Conservation (phyloP, 345 rosid genomes). For the Arabis alpina region DNA sequence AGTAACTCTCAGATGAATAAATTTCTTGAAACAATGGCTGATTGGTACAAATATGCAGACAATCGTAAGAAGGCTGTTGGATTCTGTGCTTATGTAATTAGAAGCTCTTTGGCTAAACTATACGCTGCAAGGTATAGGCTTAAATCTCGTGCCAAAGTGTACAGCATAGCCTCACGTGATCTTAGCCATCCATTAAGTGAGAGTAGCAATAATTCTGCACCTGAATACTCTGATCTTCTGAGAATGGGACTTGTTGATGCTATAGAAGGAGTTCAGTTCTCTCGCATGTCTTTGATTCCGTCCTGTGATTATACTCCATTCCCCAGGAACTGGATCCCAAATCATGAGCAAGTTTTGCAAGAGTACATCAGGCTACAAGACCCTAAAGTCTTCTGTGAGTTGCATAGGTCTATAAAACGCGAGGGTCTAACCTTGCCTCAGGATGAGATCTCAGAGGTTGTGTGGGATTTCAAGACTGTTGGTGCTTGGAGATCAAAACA, state of each 20-base stretch:
- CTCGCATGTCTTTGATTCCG: constrained; percentile 90
- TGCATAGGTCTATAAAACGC: constrained; percentile 67
- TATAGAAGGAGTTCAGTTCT: constrained; percentile 93
- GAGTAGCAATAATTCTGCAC: constrained; percentile 81
- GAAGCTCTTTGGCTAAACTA: constrained; percentile 93
- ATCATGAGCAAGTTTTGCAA: constrained; percentile 73
- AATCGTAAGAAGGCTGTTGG: constrained; percentile 91
- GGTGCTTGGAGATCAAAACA: constrained; percentile 64
- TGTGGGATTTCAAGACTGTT: constrained; percentile 88
- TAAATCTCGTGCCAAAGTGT: constrained; percentile 96
- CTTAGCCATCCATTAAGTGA: constrained; percentile 83
- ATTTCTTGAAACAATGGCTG: constrained; percentile 97
- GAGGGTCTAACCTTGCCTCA: constrained; percentile 77
- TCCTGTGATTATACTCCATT: constrained; percentile 93
- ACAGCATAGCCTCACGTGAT: constrained; percentile 79
- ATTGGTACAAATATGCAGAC: constrained; percentile 94
- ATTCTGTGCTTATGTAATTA: constrained; percentile 92
- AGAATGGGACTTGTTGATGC: constrained; percentile 97
- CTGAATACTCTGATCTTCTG: constrained; percentile 93
- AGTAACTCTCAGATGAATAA: constrained; percentile 96
- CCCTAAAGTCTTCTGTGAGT: constrained; percentile 78
- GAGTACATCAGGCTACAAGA: constrained; percentile 83
- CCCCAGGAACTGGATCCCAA: constrained; percentile 87
- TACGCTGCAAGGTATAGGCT: constrained; percentile 96
- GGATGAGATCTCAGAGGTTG: constrained; percentile 80